Percentiles rank a stretch among this genome's conserved stretches.
These are phyloP conservation scores for Epichloe amarillans DNA, from an alignment of 2,329 filamentous ascomycete genomes.

Conservation along the genomic window DNA sequence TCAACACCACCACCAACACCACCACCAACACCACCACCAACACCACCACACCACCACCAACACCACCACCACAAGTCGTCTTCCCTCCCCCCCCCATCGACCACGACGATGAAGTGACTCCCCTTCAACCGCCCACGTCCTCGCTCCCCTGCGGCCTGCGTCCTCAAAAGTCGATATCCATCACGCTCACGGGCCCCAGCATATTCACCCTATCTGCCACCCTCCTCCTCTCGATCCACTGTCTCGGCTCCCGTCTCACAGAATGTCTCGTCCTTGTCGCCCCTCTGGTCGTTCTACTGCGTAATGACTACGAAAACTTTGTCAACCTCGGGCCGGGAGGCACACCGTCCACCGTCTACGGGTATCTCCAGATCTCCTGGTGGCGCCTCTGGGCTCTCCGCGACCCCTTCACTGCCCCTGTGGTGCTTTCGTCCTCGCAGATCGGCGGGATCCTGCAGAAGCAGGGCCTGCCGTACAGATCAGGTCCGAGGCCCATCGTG, in stretches of 20 bases:
- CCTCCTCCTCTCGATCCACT: slow-evolving; percentile 39
- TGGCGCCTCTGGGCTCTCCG: slow-evolving; percentile 59
- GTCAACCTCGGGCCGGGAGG: slow-evolving; percentile 67
- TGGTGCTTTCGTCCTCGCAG: slow-evolving; percentile 37
- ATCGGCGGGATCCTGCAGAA: slow-evolving; percentile 41
- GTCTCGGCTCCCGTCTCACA: slow-evolving; percentile 32
- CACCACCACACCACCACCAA: not conserved
- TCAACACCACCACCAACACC: too few relatives aligned
- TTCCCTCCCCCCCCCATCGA: not conserved
- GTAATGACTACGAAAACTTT: slow-evolving; percentile 64
- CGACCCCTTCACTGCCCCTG: slow-evolving; percentile 51
- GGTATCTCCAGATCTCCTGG: slow-evolving; percentile 62
- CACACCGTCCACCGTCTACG: slow-evolving; percentile 58
- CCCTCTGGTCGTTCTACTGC: slow-evolving; percentile 37
- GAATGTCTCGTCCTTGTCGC: slow-evolving; percentile 36
- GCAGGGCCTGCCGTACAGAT: slow-evolving; percentile 43
- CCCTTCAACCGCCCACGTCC: not conserved
- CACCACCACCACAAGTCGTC: not conserved
- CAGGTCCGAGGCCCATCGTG: slow-evolving; percentile 51
- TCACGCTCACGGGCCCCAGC: slow-evolving; percentile 38
- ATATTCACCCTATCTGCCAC: slow-evolving; percentile 31
- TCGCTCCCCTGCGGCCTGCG: slow-evolving; percentile 17
- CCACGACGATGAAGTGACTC: not conserved
- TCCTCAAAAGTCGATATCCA: slow-evolving; percentile 33
- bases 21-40: not conserved